Conservation (phyloP, 2,329 filamentous ascomycete genomes). For the Ophidiomyces ophidiicola region DNA sequence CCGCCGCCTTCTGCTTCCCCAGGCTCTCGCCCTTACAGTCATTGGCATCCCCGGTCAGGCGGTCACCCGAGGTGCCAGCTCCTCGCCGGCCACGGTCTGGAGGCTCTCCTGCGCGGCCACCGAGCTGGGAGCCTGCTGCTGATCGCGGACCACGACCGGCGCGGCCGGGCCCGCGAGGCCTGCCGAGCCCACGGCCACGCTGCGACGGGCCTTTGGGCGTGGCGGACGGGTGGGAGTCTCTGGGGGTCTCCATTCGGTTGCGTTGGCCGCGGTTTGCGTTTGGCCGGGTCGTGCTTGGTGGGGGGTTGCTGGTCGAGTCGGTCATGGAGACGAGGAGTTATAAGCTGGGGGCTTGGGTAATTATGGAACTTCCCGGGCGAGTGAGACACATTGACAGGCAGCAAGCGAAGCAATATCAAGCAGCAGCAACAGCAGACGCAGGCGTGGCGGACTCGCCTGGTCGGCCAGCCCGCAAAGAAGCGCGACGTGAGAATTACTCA, state of each 20-base stretch:
- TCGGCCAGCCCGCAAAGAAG: no score
- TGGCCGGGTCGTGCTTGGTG: conserved; percentile 7
- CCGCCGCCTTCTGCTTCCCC: conserved; percentile 10
- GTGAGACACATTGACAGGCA: no score
- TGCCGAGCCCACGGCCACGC: conserved; percentile 9
- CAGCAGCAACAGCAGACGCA: no score
- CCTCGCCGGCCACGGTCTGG: conserved; percentile 27
- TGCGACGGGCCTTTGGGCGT: neutral
- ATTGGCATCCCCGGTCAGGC: conserved; percentile 38
- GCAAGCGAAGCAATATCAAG: no score
- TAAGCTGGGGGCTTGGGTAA: neutral
- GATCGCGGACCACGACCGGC: conserved; percentile 1
- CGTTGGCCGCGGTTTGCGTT: neutral
- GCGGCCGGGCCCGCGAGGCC: conserved; percentile 6
- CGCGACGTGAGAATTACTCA: no score
- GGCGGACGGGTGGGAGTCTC: neutral
- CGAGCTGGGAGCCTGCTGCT: neutral
- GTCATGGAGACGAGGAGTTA: conserved; percentile 5
- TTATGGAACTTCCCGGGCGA: no score
- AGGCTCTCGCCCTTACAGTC: conserved; percentile 24
- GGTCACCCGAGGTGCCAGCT: conserved; percentile 35
- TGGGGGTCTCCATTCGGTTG: conserved; percentile 1
- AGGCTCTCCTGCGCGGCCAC: conserved; percentile 22
- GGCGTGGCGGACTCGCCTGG: no score
- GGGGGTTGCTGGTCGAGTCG: conserved; percentile 5